These are phyloP conservation scores for Penicillium sp. DNA, from an alignment of 2,329 filamentous ascomycete species.

Conservation along the genomic window DNA sequence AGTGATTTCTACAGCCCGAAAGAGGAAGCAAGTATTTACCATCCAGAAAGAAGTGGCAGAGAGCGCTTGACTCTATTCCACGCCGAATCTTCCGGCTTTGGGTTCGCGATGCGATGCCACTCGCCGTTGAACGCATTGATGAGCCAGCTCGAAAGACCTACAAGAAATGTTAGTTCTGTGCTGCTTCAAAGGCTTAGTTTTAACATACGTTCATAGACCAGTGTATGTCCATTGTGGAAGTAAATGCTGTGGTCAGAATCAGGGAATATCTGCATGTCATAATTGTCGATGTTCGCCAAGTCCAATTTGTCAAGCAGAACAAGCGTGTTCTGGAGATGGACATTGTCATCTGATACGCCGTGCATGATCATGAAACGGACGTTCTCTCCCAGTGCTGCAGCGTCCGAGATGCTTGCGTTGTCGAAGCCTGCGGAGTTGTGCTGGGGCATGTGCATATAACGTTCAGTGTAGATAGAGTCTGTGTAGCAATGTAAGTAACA, in stretches of 20 bases:
- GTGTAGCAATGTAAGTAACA: constrained; percentile 1
- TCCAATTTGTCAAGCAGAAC: constrained; percentile 84
- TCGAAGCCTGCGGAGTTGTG: constrained; percentile 76
- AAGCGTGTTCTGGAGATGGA: constrained; percentile 93
- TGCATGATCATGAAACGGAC: constrained; percentile 95
- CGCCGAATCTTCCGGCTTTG: constrained; percentile 45
- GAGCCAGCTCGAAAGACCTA: constrained; percentile 69
- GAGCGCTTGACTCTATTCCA: constrained; percentile 25
- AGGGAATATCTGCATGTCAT: constrained; percentile 94
- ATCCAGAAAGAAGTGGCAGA: constrained; percentile 1
- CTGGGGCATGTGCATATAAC: constrained; percentile 95
- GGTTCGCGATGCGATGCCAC: constrained; percentile 65
- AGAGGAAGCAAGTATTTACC: constrained; percentile 5
- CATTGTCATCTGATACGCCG: constrained; percentile 93
- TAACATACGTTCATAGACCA: constrained; percentile 86
- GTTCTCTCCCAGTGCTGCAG: constrained; percentile 67
- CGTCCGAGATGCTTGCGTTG: constrained; percentile 70
- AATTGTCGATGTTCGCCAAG: constrained; percentile 78
- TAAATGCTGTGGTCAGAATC: constrained; percentile 94
- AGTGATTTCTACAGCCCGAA: constrained; percentile 1
- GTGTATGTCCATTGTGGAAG: constrained; percentile 87
- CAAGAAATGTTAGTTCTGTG: constrained; percentile 2
- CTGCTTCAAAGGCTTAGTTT: neutral
- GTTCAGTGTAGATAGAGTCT: constrained; percentile 45
- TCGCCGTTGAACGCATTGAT: constrained; percentile 97